Evolutionary conservation across 2,329 filamentous ascomycete species (phyloP).

Genomic region (Graphilbum ipis-grandicollis): DNA sequence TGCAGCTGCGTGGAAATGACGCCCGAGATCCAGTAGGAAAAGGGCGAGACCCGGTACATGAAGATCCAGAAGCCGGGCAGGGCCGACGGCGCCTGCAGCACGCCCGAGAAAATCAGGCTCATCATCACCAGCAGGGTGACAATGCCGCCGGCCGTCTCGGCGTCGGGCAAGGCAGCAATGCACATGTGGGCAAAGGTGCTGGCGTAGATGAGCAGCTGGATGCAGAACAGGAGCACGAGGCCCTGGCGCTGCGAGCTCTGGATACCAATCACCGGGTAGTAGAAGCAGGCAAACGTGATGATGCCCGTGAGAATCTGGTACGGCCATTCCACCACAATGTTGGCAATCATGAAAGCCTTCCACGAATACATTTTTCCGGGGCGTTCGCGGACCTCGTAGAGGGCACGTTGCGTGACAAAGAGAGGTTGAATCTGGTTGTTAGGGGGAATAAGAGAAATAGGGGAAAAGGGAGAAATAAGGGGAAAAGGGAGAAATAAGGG

Average conservation of each 20-base stretch:
- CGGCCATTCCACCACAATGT: constrained; percentile 68
- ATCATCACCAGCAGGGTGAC: constrained; percentile 42
- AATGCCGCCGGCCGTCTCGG: constrained; percentile 46
- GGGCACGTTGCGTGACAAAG: constrained; percentile 63
- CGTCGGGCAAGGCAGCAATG: constrained; percentile 50
- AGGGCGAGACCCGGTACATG: constrained; percentile 53
- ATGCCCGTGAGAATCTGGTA: constrained; percentile 63
- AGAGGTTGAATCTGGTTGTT: constrained; percentile 33
- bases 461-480: neutral
- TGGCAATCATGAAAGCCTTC: constrained; percentile 69
- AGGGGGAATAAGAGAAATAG: neutral
- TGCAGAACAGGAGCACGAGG: constrained; percentile 45
- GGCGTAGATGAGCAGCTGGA: constrained; percentile 52
- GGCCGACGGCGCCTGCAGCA: constrained; percentile 37
- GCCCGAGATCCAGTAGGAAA: constrained; percentile 52
- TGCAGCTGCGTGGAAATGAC: constrained; percentile 51
- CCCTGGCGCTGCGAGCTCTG: constrained; percentile 38
- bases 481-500: too few species aligned
- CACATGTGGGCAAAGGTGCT: constrained; percentile 57
- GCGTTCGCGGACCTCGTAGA: constrained; percentile 73
- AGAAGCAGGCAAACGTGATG: constrained; percentile 51
- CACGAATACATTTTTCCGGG: constrained; percentile 72
- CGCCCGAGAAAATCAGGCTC: constrained; percentile 40
- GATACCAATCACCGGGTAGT: constrained; percentile 52
- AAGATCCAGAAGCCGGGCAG: constrained; percentile 61